These are phyloP conservation scores for Heterobasidion irregulare DNA, from an alignment of 1,284 basidiomycete genomes.

Conservation along the genomic window DNA sequence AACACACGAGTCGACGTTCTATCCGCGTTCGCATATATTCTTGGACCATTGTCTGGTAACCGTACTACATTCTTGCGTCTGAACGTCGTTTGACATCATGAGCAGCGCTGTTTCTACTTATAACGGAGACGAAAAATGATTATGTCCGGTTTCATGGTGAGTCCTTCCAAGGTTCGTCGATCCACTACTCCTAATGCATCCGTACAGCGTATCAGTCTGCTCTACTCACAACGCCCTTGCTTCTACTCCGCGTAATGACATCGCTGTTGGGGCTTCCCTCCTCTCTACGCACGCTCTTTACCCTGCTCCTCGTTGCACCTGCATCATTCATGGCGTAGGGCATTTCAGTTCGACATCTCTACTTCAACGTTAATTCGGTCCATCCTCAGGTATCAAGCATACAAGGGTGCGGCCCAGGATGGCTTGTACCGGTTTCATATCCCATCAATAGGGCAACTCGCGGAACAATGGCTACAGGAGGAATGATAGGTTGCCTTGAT, in stretches of 20 bases:
- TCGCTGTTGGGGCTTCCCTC: constrained; percentile 40
- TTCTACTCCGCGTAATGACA: constrained; percentile 53
- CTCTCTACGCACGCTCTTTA: constrained; percentile 38
- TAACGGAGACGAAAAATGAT: constrained; percentile 76
- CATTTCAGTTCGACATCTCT: background rate
- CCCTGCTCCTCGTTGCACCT: constrained; percentile 31
- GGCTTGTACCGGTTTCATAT: constrained; percentile 53
- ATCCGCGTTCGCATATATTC: constrained; percentile 59
- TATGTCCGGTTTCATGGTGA: constrained; percentile 75
- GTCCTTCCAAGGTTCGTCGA: constrained; percentile 11
- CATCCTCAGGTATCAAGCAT: constrained; percentile 49
- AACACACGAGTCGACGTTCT: constrained; percentile 66
- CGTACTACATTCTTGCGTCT: background rate
- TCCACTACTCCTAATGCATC: constrained; percentile 5
- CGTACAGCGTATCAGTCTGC: constrained; percentile 74
- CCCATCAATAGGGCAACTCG: constrained; percentile 61
- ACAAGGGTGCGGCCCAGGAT: constrained; percentile 49
- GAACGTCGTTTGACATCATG: background rate
- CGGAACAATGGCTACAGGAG: constrained; percentile 68
- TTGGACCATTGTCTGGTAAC: constrained; percentile 69
- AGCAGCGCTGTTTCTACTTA: constrained; percentile 59
- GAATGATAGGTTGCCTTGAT: constrained; percentile 32
- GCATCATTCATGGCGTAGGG: constrained; percentile 52
- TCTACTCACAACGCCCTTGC: constrained; percentile 57
- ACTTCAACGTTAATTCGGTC: constrained; percentile 2